Conservation (phyloP, 2,329 filamentous ascomycete genomes). For the Aspergillus versicolor region DNA sequence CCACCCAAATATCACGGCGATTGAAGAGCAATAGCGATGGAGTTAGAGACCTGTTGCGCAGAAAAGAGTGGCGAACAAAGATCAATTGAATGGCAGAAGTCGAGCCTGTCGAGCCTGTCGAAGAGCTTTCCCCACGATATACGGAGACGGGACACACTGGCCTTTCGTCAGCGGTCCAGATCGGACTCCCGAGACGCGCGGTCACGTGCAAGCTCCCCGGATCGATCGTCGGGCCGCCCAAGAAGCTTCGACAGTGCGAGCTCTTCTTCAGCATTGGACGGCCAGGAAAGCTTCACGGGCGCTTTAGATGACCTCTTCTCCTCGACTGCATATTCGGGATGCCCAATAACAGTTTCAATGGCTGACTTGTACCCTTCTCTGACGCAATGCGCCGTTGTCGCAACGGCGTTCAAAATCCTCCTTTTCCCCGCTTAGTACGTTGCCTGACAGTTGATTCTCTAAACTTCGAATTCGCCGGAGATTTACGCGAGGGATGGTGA, state of each 20-base stretch:
- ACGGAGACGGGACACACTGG: slow-evolving; percentile 21
- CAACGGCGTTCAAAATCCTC: slow-evolving; percentile 85
- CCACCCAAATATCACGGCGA: slow-evolving; percentile 42
- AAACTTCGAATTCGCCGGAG: not conserved
- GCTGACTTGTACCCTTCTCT: slow-evolving; percentile 82
- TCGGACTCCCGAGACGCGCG: not conserved
- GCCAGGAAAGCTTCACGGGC: not conserved
- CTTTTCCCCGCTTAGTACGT: slow-evolving; percentile 92
- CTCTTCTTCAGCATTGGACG: not conserved
- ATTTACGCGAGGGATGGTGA: not conserved
- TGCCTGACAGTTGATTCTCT: not conserved
- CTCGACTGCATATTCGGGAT: slow-evolving; percentile 18
- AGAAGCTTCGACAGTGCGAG: not conserved
- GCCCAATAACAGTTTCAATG: slow-evolving; percentile 53
- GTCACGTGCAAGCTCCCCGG: slow-evolving; percentile 21
- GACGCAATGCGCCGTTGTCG: slow-evolving; percentile 80
- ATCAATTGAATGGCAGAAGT: slow-evolving; percentile 53
- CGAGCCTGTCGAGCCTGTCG: slow-evolving; percentile 27
- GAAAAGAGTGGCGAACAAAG: slow-evolving; percentile 49
- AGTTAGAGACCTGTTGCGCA: slow-evolving; percentile 52
- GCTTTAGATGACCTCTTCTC: not conserved
- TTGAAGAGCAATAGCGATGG: slow-evolving; percentile 49
- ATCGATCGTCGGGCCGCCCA: slow-evolving; percentile 8
- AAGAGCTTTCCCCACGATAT: slow-evolving; percentile 8
- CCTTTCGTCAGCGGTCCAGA: slow-evolving; percentile 8